These are phyloP conservation scores for Globisporangium iwayamae DNA, from an alignment of 352 stramenopile genomes.

Conservation along the genomic window DNA sequence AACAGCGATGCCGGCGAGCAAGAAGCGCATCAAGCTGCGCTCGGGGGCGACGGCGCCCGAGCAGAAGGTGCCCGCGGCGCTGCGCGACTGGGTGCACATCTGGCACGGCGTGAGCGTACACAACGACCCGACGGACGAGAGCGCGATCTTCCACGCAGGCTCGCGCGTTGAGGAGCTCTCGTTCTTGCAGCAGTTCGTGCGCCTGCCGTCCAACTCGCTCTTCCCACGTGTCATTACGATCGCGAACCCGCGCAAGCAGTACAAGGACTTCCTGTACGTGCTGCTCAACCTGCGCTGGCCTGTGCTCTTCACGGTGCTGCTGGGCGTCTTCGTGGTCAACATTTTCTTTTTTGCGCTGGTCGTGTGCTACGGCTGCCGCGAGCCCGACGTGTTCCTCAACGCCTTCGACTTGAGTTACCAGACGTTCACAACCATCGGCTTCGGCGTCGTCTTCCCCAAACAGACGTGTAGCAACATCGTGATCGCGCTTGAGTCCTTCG, in stretches of 20 bases:
- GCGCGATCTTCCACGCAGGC: constrained; percentile 64
- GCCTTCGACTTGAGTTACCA: constrained; percentile 79
- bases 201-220: constrained; percentile 63
- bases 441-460: constrained; percentile 69
- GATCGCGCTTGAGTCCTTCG: constrained; percentile 75
- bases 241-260: constrained; percentile 57
- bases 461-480: constrained; percentile 63
- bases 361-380: constrained; percentile 43
- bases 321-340: constrained; percentile 53
- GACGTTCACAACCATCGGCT: constrained; percentile 84
- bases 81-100: constrained; percentile 77
- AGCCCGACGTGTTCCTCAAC: constrained; percentile 52
- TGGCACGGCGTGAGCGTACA: constrained; percentile 79
- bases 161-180: constrained; percentile 58
- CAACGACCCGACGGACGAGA: constrained; percentile 23
- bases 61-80: constrained; percentile 53
- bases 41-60: constrained; percentile 34
- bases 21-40: constrained; percentile 74
- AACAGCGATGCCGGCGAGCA: constrained; percentile 57
- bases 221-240: constrained; percentile 60
- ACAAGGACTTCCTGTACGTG: constrained; percentile 85
- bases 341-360: constrained; percentile 62
- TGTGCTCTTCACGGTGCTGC: constrained; percentile 58
- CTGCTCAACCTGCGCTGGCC: constrained; percentile 81
- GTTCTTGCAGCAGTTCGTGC: constrained; percentile 72